A percentile compares a stretch with the other conserved stretches of the same genome.
Conservation (phyloP, 2,329 filamentous ascomycete genomes). For the Trichophyton equinum region DNA sequence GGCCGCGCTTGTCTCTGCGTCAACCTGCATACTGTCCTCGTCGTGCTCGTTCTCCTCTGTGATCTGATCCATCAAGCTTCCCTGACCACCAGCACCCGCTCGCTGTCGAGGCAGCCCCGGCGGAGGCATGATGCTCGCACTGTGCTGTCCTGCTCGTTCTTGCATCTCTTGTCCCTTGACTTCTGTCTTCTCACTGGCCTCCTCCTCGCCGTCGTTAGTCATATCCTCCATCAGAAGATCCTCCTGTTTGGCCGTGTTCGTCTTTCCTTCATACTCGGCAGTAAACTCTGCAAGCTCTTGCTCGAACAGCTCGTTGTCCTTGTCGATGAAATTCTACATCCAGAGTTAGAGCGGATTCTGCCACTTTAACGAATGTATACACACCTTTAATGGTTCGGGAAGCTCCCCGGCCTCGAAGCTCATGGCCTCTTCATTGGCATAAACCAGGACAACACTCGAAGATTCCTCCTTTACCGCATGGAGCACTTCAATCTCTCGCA, state of each 20-base stretch:
- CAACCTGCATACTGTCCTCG: conserved; percentile 3
- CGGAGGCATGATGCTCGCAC: background rate
- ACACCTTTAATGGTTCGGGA: conserved; percentile 29
- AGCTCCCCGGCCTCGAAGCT: conserved; percentile 21
- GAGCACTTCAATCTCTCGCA: conserved; percentile 43
- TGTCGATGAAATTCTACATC: conserved; percentile 36
- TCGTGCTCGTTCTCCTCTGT: conserved; percentile 3
- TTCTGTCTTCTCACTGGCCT: background rate
- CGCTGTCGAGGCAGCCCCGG: background rate
- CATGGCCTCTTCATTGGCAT: conserved; percentile 42
- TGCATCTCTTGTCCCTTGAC: conserved; percentile 1
- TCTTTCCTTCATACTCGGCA: background rate
- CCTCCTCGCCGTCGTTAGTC: background rate
- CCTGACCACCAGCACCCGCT: background rate
- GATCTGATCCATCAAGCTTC: background rate
- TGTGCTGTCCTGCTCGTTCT: background rate
- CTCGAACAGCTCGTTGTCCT: conserved; percentile 36
- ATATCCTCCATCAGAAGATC: background rate
- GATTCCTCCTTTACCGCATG: conserved; percentile 41
- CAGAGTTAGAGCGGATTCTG: conserved; percentile 3
- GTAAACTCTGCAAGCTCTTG: conserved; percentile 22
- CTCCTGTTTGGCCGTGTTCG: background rate
- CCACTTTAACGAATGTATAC: background rate
- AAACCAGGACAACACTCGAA: conserved; percentile 44
- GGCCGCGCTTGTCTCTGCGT: background rate